These are phyloP conservation scores for Arxiozyma slooffiae DNA, from an alignment of 1,139 yeast genomes.

Conservation along the genomic window DNA sequence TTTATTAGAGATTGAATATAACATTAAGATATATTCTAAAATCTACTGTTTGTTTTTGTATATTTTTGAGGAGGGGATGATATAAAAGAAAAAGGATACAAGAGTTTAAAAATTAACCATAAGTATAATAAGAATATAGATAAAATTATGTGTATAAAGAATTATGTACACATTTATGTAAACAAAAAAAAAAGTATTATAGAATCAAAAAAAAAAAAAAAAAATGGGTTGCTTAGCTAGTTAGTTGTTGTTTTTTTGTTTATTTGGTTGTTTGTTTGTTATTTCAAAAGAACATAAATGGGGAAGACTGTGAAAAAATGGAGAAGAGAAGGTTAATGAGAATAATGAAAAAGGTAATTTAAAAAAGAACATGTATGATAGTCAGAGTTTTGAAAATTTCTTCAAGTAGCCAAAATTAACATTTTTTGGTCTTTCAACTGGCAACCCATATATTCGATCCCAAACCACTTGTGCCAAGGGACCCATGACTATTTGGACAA, in stretches of 20 bases:
- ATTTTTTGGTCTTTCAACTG: constrained; percentile 54
- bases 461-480: constrained; percentile 50
- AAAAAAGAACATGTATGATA: too few species aligned
- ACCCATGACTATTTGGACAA: constrained; percentile 49
- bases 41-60: not conserved
- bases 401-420: constrained; percentile 14
- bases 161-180: too few species aligned
- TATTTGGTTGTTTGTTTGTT: not conserved
- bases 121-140: too few species aligned
- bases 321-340: too few species aligned
- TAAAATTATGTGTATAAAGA: not conserved
- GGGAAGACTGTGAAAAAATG: not conserved
- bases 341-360: too few species aligned
- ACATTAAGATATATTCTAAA: not conserved
- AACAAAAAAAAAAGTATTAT: too few species aligned
- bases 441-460: constrained; percentile 51
- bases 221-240: not conserved
- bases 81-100: not conserved
- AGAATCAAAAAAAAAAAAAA: too few species aligned
- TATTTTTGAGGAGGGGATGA: not conserved
- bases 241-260: too few species aligned
- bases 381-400: constrained; percentile 1
- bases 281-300: too few species aligned
- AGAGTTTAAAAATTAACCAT: too few species aligned
- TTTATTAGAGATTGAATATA: not conserved